These are phyloP conservation scores for Colletotrichum musae DNA, from an alignment of 2,329 filamentous ascomycete species.

Conservation along the genomic window DNA sequence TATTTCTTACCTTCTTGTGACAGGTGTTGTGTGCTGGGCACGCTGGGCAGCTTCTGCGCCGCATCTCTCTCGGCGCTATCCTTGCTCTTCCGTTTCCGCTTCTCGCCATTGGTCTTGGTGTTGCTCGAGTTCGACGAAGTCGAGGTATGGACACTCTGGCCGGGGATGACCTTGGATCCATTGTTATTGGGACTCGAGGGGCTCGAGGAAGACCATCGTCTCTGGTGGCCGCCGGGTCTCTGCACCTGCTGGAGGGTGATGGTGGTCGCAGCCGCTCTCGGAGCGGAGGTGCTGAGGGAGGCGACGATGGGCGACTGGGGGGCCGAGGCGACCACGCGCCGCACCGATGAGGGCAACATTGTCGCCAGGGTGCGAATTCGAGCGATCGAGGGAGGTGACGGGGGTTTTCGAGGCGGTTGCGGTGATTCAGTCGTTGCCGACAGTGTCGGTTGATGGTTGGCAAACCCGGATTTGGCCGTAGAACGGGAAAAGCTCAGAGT, in stretches of 20 bases:
- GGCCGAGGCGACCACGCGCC: conserved; percentile 65
- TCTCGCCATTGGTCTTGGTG: conserved; percentile 63
- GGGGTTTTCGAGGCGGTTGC: conserved; percentile 14
- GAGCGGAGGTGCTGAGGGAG: conserved; percentile 56
- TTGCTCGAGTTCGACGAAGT: conserved; percentile 57
- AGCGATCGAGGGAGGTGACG: conserved; percentile 21
- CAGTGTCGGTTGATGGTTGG: conserved; percentile 49
- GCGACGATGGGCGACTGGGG: conserved; percentile 62
- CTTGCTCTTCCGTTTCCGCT: conserved; percentile 73
- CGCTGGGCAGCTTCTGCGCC: conserved; percentile 75
- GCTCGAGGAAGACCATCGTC: conserved; percentile 73
- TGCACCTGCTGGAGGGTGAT: conserved; percentile 45
- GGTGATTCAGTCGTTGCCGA: conserved; percentile 45
- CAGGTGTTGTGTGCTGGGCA: conserved; percentile 82
- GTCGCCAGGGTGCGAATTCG: conserved; percentile 45
- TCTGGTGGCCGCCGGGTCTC: conserved; percentile 58
- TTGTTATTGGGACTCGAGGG: conserved; percentile 74
- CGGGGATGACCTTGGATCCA: conserved; percentile 65
- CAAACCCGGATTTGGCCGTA: conserved; percentile 55
- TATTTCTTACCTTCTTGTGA: conserved; percentile 72
- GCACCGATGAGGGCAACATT: conserved; percentile 68
- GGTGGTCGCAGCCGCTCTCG: conserved; percentile 55
- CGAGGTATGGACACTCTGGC: conserved; percentile 63
- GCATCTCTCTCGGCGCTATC: conserved; percentile 61
- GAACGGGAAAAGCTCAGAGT: conserved; percentile 52